These are phyloP conservation scores for Lasiodiplodia citricola DNA, from an alignment of 2,329 filamentous ascomycete genomes.

Conservation along the genomic window DNA sequence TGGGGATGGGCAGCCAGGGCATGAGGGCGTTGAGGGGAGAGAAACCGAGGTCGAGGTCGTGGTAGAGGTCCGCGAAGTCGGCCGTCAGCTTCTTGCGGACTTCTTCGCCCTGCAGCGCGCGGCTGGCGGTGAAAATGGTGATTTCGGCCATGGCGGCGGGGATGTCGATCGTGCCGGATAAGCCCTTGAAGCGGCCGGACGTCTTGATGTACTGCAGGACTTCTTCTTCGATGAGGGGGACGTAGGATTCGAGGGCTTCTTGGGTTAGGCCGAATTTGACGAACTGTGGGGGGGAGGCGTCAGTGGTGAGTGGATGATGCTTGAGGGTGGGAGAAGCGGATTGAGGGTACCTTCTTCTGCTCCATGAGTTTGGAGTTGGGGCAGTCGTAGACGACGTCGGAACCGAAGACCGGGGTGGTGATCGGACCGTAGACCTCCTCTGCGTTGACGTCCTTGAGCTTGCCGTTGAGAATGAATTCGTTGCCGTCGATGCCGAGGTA, in stretches of 20 bases:
- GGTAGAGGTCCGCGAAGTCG: slow-evolving; percentile 76
- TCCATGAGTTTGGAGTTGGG: slow-evolving; percentile 38
- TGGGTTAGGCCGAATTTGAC: slow-evolving; percentile 76
- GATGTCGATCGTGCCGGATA: slow-evolving; percentile 67
- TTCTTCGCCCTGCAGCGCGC: slow-evolving; percentile 77
- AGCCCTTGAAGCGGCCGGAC: slow-evolving; percentile 65
- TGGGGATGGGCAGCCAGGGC: slow-evolving; percentile 79
- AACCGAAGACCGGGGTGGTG: slow-evolving; percentile 35
- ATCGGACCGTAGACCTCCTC: slow-evolving; percentile 61
- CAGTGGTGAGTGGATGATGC: too few species aligned
- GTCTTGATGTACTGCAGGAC: slow-evolving; percentile 71
- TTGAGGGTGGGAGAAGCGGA: background rate
- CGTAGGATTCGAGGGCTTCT: slow-evolving; percentile 71
- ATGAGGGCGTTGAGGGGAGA: slow-evolving; percentile 82
- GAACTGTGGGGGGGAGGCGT: slow-evolving; percentile 51
- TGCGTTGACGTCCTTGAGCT: slow-evolving; percentile 58
- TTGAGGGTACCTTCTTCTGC: slow-evolving; percentile 32
- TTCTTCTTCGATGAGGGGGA: slow-evolving; percentile 74
- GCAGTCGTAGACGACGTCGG: slow-evolving; percentile 37
- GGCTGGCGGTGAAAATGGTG: slow-evolving; percentile 84
- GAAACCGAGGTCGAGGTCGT: slow-evolving; percentile 84
- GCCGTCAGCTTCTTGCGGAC: slow-evolving; percentile 76
- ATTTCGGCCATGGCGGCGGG: slow-evolving; percentile 76
- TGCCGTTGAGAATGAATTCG: slow-evolving; percentile 63
- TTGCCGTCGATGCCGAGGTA: slow-evolving; percentile 59